Evolutionary conservation across 2,329 filamentous ascomycete genomes (phyloP).

Genomic region (Apiospora arundinis): DNA sequence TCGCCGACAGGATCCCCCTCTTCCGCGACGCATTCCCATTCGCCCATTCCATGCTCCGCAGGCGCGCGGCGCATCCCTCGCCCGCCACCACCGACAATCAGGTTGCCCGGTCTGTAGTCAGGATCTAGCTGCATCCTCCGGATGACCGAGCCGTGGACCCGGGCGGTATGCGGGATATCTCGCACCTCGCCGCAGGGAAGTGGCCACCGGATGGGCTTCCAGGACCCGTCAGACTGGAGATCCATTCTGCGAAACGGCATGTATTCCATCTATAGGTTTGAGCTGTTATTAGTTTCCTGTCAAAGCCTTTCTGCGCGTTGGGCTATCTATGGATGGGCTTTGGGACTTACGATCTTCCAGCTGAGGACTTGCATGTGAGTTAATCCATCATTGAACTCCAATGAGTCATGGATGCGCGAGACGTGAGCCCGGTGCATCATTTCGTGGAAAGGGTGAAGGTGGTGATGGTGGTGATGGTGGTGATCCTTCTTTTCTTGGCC

Average conservation of each 20-base stretch:
- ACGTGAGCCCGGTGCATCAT: slow-evolving; percentile 64
- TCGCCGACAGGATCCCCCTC: slow-evolving; percentile 73
- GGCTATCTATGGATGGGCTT: too few relatives aligned
- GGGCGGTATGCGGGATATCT: slow-evolving; percentile 73
- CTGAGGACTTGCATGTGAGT: slow-evolving; percentile 60
- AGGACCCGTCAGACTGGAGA: slow-evolving; percentile 72
- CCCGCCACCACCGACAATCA: slow-evolving; percentile 81
- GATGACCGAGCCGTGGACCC: slow-evolving; percentile 77
- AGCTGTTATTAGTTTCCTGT: neutral
- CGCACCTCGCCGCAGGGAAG: slow-evolving; percentile 78
- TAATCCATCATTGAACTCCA: slow-evolving; percentile 68
- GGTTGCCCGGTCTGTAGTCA: slow-evolving; percentile 76
- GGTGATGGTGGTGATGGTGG: slow-evolving; percentile 25
- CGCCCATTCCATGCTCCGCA: slow-evolving; percentile 67
- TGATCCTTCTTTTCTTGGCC: slow-evolving; percentile 23
- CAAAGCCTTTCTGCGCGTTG: too few relatives aligned
- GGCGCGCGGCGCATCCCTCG: slow-evolving; percentile 70
- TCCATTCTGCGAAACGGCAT: slow-evolving; percentile 84
- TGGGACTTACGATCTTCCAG: slow-evolving; percentile 62
- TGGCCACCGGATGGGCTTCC: slow-evolving; percentile 83
- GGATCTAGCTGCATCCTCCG: slow-evolving; percentile 69
- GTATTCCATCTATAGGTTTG: slow-evolving; percentile 68
- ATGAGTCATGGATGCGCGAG: slow-evolving; percentile 71
- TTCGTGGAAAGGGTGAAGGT: slow-evolving; percentile 54
- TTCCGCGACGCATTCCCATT: slow-evolving; percentile 72